Evolutionary conservation across 805 yeast species (phyloP), one percentile per base, ranked within the genome.

Genomic region (Hanseniaspora lindneri): DNA sequence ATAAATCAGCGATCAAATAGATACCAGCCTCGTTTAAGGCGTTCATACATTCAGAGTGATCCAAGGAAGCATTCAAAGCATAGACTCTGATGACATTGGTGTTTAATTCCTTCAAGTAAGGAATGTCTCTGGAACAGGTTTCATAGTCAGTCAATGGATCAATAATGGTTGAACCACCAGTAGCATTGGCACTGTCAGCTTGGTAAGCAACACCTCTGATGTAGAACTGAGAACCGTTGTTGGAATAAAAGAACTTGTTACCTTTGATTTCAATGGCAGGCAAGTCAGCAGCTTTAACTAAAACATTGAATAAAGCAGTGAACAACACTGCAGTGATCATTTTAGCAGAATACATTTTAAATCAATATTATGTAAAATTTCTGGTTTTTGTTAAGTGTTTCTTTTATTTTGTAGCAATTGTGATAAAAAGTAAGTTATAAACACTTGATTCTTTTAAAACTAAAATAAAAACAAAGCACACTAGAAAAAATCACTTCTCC

Each of bases 201-300:
- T 82, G 94, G 66, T 83, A 83, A 44, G 92, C 92, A 54, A 83
- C 69, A 69, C 92, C 94, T 60, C 70, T 77, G 58, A 83, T 75
- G 65, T 73, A 80, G 61, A 83, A 83, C 62, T 81, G 88, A 49
- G 86, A 75, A 44, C 88, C 89, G 59, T 82, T 82, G 66, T 79
- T 79, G 51, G 83, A 69, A 66, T 67, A 83, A 71, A 74, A 83
- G 60, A 83, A 82, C 64, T 82, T 81, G 74, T 80, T 81, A 53
- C 89, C 89, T 51, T 74, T 75, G 54, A 82, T 73, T 58, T 80
- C 85, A 55, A 83, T 76, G 32, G 79, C 72, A 53, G 86, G 83
- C 54, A 76, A 64, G 42, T 67, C 73, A 27, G 55, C 73, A 51
- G 73, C 75, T 24, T 57, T 50, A 34, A 54, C 66, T n/a, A 55